Evolutionary conservation across 2,329 filamentous ascomycete genomes (phyloP), one percentile per base, ranked within the genome.

Genomic region (Scleromitrula shiraiana): DNA sequence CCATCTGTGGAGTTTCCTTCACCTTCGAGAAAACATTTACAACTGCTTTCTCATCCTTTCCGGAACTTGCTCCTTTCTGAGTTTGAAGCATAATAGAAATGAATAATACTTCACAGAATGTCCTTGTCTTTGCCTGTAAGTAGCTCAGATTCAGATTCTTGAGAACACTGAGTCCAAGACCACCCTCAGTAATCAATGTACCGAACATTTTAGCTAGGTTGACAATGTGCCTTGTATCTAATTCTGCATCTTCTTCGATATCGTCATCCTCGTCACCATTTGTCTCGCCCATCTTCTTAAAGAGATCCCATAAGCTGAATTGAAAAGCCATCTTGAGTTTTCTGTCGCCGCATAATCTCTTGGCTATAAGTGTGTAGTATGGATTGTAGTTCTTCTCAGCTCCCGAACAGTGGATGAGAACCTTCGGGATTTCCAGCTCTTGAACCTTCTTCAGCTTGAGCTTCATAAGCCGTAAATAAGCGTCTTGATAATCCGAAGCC

Each of bases 331-430:
- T 91, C 52, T 81, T 80, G 56, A 94, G 75, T 58, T 82, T 80
- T 56, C 80, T 80, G 51, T 90, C 86, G 3, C 73, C 72, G 60
- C 89, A 94, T 7, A 96, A 74, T 54, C 83, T 82, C 40, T 78
- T 79, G 8, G 88, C 89, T 30, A 98, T 82, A 1, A 95, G 72
- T 0, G 87, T 86, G 64, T 98, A 98, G 68, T 95, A 98, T 0
- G 86, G 87, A 60, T 98, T 98, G 67, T 96, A 95, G 0, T 75
- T 74, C 49, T 83, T 74, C 67, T 97, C 93, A 3, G 85, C 83
- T 36, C 87, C 87, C 1, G 83, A 83, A 62, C 90, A 96, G 57
- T 93, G 89, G 7, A 96, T 76, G 23, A 98, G 72, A 15, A 98
- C 90, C 44, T 85, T 81, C 0, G 91, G 83, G 26, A 97, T 85